These are phyloP conservation scores for Echites panduratus DNA, from an alignment of 257 asterid species.

Conservation along the genomic window DNA sequence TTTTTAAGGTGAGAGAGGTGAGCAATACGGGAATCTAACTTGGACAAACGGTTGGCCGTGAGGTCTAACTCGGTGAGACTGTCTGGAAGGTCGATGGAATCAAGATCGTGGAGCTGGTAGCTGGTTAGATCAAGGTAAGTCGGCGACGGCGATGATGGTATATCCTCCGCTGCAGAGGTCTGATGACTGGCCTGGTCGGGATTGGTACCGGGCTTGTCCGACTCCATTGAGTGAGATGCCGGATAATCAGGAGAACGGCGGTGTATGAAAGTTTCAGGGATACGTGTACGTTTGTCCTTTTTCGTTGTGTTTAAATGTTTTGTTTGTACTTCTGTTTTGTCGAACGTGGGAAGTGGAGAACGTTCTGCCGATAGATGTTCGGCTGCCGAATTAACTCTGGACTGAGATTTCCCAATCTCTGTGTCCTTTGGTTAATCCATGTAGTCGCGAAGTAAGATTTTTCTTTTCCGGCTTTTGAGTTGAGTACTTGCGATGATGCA, in stretches of 20 bases:
- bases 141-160: conserved; percentile 21
- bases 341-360: background rate
- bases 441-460: no score
- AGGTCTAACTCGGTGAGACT: conserved; percentile 71
- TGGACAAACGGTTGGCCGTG: conserved; percentile 82
- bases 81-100: conserved; percentile 60
- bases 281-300: background rate
- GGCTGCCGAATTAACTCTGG: background rate
- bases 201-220: background rate
- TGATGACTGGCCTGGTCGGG: background rate
- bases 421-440: background rate
- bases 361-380: background rate
- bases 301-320: no score
- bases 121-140: conserved; percentile 68
- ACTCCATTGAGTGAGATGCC: conserved; percentile 5
- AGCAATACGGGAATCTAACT: conserved; percentile 74
- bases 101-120: conserved; percentile 86
- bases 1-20: conserved; percentile 67
- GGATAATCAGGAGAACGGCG: background rate
- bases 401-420: background rate
- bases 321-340: background rate
- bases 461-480: no score
- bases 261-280: background rate
- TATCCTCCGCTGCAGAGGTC: conserved; percentile 21
- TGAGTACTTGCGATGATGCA: no score